Conservation (phyloP, 441 rosid genomes). For the Kokia cookei region DNA sequence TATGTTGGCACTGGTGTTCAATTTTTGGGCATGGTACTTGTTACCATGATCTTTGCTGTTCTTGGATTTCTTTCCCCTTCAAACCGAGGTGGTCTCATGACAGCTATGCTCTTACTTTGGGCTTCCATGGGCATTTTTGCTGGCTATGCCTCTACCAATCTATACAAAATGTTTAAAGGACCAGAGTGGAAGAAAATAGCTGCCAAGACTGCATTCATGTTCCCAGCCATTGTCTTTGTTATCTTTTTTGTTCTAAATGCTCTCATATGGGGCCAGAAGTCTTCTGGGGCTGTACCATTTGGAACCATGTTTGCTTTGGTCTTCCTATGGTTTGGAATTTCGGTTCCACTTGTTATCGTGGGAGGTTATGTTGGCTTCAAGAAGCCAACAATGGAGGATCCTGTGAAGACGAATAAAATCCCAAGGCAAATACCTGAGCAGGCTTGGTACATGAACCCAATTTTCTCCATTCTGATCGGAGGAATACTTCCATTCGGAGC, state of each 20-base stretch:
- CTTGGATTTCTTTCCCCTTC: slow-evolving; percentile 64
- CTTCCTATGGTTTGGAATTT: slow-evolving; percentile 62
- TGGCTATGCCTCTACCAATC: slow-evolving; percentile 44
- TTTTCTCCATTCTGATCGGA: slow-evolving; percentile 53
- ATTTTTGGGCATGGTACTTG: slow-evolving; percentile 55
- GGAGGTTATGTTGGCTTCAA: slow-evolving; percentile 49
- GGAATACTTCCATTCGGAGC: slow-evolving; percentile 61
- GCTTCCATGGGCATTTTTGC: slow-evolving; percentile 66
- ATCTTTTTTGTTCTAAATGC: slow-evolving; percentile 50
- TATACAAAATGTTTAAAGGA: slow-evolving; percentile 58
- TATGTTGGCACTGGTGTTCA: slow-evolving; percentile 65
- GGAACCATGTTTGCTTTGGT: slow-evolving; percentile 63
- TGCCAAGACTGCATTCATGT: slow-evolving; percentile 51
- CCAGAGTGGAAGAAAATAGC: slow-evolving; percentile 55
- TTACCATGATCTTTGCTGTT: slow-evolving; percentile 58
- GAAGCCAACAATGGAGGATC: slow-evolving; percentile 55
- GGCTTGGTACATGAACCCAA: slow-evolving; percentile 63
- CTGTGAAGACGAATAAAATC: slow-evolving; percentile 58
- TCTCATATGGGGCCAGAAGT: slow-evolving; percentile 64
- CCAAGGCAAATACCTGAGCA: slow-evolving; percentile 68
- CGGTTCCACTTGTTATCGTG: slow-evolving; percentile 52
- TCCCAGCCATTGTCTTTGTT: slow-evolving; percentile 49
- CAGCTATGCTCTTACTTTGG: slow-evolving; percentile 64
- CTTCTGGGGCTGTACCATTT: slow-evolving; percentile 62
- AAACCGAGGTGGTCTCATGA: slow-evolving; percentile 64